phyloP scores from a whole-genome alignment of 371 early-diverging fungal species.

The Apophysomyces trapeziformis region DNA sequence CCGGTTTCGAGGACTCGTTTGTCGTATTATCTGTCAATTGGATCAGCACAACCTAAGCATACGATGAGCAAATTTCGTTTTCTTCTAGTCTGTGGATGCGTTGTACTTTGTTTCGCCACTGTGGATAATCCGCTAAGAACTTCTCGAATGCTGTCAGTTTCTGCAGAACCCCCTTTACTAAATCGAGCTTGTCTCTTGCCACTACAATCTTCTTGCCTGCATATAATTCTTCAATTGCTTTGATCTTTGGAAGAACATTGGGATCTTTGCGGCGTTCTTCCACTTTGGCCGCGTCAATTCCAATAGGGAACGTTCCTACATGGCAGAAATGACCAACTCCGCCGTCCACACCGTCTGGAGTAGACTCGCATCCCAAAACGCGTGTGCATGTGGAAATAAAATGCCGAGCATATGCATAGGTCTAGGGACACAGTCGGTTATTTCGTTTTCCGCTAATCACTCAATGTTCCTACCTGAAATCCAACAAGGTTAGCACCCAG shows the following conservation, averaged over 20 bases:
- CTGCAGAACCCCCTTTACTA: constrained; percentile 98
- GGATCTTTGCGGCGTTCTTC: constrained; percentile 41
- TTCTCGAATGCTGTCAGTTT: constrained; percentile 95
- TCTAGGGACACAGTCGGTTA: constrained; percentile 47
- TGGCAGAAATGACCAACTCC: constrained; percentile 71
- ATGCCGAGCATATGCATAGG: constrained; percentile 95
- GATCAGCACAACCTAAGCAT: constrained; percentile 79
- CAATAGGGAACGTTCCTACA: constrained; percentile 96
- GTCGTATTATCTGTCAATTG: constrained; percentile 70
- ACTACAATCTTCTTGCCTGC: constrained; percentile 95
- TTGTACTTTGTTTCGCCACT: constrained; percentile 79
- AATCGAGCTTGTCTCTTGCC: constrained; percentile 98
- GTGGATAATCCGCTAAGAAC: constrained; percentile 88
- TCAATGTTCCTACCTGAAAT: constrained; percentile 69
- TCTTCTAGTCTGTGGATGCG: not conserved
- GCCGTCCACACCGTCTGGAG: constrained; percentile 82
- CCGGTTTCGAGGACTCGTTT: constrained; percentile 66
- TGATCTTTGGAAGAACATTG: constrained; percentile 71
- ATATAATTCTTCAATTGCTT: constrained; percentile 83
- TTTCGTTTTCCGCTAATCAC: constrained; percentile 8
- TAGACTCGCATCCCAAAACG: constrained; percentile 86
- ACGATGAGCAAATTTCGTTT: not conserved
- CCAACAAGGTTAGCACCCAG: constrained; percentile 92
- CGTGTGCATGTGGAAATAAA: constrained; percentile 94
- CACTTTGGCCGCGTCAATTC: constrained; percentile 82